A percentile compares a stretch with the other conserved stretches of the same genome.
Evolutionary conservation across 2,329 filamentous ascomycete species (phyloP).

Genomic region (Alternaria postmessia): DNA sequence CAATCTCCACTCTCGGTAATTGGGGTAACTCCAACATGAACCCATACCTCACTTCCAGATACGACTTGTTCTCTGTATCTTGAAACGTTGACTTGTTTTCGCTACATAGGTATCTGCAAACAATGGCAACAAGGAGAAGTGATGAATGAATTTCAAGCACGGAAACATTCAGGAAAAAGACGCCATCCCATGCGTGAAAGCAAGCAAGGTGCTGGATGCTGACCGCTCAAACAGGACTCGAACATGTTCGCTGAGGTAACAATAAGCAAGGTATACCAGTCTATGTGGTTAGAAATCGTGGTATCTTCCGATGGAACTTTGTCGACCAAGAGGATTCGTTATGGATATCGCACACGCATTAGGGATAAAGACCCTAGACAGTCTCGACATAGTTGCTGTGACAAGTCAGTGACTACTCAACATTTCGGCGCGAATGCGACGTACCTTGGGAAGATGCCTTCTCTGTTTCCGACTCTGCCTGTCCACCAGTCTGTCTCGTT

Average conservation of each 20-base stretch:
- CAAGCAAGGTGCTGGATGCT: slow-evolving; percentile 2
- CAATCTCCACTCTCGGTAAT: neutral
- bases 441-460: slow-evolving; percentile 91
- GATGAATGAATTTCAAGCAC: neutral
- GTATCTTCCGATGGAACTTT: slow-evolving; percentile 19
- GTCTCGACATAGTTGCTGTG: slow-evolving; percentile 54
- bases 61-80: neutral
- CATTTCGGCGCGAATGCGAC: slow-evolving; percentile 21
- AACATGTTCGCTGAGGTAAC: neutral
- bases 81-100: neutral
- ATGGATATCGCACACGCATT: neutral
- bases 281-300: slow-evolving; percentile 20
- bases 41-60: neutral
- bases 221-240: neutral
- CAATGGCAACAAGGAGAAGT: neutral
- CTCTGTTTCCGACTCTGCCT: slow-evolving; percentile 81
- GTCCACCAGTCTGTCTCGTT: slow-evolving; percentile 99
- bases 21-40: slow-evolving; percentile 1
- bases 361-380: slow-evolving; percentile 22
- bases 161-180: slow-evolving; percentile 2
- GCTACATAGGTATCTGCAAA: slow-evolving; percentile 19
- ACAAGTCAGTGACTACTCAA: neutral
- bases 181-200: slow-evolving; percentile 25
- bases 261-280: slow-evolving; percentile 7
- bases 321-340: neutral